phyloP scores from a whole-genome alignment of 768 basidiomycete species.

The Lactarius psammicola region DNA sequence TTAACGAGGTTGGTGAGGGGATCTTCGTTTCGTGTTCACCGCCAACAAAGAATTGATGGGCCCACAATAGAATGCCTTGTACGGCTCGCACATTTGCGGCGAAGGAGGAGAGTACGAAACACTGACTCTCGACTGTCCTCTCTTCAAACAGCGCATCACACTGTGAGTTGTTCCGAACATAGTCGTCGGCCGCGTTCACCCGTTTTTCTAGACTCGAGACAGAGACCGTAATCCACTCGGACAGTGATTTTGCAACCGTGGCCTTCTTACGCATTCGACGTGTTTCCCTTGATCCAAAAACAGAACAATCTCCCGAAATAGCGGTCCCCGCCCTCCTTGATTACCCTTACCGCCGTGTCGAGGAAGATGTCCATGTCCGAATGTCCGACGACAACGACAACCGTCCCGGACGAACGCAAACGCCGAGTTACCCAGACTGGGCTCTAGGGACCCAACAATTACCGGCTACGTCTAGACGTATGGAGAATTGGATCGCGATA shows the following conservation, averaged over 20 bases:
- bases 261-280: slow-evolving; percentile 82
- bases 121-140: slow-evolving; percentile 82
- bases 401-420: not conserved
- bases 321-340: slow-evolving; percentile 55
- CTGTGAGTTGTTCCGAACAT: slow-evolving; percentile 48
- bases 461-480: slow-evolving; percentile 31
- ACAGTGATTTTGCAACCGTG: slow-evolving; percentile 84
- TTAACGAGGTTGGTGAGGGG: slow-evolving; percentile 65
- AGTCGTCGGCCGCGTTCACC: not conserved
- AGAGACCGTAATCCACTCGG: slow-evolving; percentile 73
- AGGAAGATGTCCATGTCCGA: slow-evolving; percentile 11
- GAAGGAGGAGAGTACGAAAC: slow-evolving; percentile 99
- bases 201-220: slow-evolving; percentile 49
- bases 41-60: slow-evolving; percentile 2
- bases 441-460: not conserved
- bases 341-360: slow-evolving; percentile 36
- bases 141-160: slow-evolving; percentile 76
- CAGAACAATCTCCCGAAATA: slow-evolving; percentile 28
- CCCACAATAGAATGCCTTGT: slow-evolving; percentile 60
- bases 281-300: slow-evolving; percentile 63
- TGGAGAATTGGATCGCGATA: slow-evolving; percentile 69
- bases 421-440: slow-evolving; percentile 19
- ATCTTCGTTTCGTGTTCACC: not conserved
- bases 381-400: not conserved
- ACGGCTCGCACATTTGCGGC: slow-evolving; percentile 92